Evolutionary conservation across 495 filamentous ascomycete species (phyloP).

Genomic region (Hypoxylon fragiforme): DNA sequence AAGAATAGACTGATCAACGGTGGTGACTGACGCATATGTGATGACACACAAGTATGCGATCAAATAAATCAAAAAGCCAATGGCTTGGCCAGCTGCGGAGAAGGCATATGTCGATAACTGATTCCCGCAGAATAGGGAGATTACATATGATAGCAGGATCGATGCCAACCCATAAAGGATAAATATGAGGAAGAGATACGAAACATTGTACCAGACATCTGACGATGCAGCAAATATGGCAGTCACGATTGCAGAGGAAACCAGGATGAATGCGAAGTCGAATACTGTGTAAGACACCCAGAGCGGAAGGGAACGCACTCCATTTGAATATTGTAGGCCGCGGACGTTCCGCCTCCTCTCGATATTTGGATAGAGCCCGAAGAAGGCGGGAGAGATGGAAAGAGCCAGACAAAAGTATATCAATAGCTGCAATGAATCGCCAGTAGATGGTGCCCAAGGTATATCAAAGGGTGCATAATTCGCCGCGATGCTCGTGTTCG

Average conservation of each 20-base stretch:
- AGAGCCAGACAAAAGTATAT: slow-evolving; percentile 79
- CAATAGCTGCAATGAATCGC: slow-evolving; percentile 75
- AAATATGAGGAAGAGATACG: slow-evolving; percentile 71
- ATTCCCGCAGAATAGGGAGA: slow-evolving; percentile 67
- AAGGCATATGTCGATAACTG: slow-evolving; percentile 77
- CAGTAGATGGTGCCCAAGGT: slow-evolving; percentile 63
- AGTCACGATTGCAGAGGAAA: slow-evolving; percentile 59
- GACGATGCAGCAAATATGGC: slow-evolving; percentile 63
- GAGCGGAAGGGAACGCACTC: slow-evolving; percentile 69
- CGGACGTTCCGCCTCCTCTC: slow-evolving; percentile 78
- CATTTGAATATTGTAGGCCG: slow-evolving; percentile 85
- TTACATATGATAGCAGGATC: slow-evolving; percentile 67
- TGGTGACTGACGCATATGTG: slow-evolving; percentile 64
- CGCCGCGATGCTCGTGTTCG: slow-evolving; percentile 66
- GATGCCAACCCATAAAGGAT: slow-evolving; percentile 71
- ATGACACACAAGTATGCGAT: slow-evolving; percentile 70
- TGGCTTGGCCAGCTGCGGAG: slow-evolving; percentile 70
- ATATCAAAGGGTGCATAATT: slow-evolving; percentile 71
- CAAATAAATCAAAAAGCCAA: slow-evolving; percentile 78
- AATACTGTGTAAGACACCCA: slow-evolving; percentile 80
- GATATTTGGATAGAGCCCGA: slow-evolving; percentile 80
- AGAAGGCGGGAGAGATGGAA: slow-evolving; percentile 78
- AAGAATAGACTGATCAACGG: slow-evolving; percentile 60
- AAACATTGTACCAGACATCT: slow-evolving; percentile 65
- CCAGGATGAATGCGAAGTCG: slow-evolving; percentile 71